Percentiles rank a stretch among this genome's conserved stretches.
phyloP scores from a whole-genome alignment of 2,329 filamentous ascomycete genomes.

The Cadophora sp. region DNA sequence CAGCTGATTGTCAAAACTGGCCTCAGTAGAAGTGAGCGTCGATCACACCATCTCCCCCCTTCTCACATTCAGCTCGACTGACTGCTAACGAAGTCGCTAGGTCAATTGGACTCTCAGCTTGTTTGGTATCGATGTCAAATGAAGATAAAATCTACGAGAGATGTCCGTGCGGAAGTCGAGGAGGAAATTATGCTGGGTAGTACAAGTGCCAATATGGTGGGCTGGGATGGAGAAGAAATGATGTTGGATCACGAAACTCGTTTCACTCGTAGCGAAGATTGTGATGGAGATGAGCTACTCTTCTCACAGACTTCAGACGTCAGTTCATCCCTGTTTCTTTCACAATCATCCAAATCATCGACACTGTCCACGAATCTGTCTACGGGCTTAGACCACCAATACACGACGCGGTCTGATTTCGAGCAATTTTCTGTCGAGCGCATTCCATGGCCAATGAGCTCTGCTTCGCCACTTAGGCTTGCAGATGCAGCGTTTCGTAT shows the following conservation, averaged over 20 bases:
- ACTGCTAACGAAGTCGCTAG: conserved; percentile 1
- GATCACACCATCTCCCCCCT: neutral
- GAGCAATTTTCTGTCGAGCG: neutral
- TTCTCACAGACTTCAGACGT: neutral
- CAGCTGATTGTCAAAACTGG: conserved; percentile 23
- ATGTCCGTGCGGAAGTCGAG: neutral
- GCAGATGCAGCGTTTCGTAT: conserved; percentile 2
- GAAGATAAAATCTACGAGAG: neutral
- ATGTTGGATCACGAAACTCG: neutral
- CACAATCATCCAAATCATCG: neutral
- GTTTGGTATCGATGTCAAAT: neutral
- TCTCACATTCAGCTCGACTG: neutral
- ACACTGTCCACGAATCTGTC: neutral
- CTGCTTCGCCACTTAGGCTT: neutral
- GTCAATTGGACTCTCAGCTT: conserved; percentile 13
- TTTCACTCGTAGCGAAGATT: neutral
- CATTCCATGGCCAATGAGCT: too few species aligned
- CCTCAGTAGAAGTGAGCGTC: conserved; percentile 11
- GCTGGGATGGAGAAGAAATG: neutral
- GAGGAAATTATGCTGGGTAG: neutral
- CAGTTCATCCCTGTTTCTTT: neutral
- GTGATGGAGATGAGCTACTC: neutral
- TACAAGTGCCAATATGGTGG: neutral
- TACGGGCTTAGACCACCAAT: neutral
- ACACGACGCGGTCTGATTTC: neutral